Percentiles rank a stretch among this genome's conserved stretches.
These are phyloP conservation scores for Trichoderma oligosporum DNA, from an alignment of 2,329 filamentous ascomycete genomes.

Conservation along the genomic window DNA sequence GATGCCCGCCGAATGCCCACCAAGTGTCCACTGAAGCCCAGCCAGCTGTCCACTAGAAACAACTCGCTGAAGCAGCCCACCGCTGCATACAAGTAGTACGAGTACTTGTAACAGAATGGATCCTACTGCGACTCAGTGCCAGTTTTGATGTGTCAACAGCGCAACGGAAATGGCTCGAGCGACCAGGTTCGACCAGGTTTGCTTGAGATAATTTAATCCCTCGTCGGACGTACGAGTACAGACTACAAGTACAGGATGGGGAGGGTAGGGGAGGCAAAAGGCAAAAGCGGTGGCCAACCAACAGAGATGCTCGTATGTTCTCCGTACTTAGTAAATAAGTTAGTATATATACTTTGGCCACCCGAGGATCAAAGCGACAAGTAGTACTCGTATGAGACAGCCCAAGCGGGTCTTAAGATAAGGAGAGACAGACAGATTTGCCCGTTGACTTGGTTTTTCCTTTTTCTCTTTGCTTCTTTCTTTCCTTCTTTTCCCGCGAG, in stretches of 20 bases:
- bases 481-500: background rate
- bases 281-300: constrained; percentile 8
- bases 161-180: constrained; percentile 13
- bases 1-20: background rate
- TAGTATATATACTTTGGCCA: background rate
- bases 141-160: constrained; percentile 24
- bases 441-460: too few species aligned
- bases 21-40: background rate
- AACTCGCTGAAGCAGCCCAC: constrained; percentile 7
- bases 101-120: too few species aligned
- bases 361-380: background rate
- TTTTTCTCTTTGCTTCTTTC: too few species aligned
- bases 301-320: constrained; percentile 4
- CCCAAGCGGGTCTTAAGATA: too few species aligned
- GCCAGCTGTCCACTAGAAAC: background rate
- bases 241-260: too few species aligned
- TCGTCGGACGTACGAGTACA: constrained; percentile 9
- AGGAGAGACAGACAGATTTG: too few species aligned
- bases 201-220: constrained; percentile 19
- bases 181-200: constrained; percentile 12
- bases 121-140: constrained; percentile 12
- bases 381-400: background rate
- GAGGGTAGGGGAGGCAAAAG: too few species aligned
- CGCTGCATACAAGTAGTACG: background rate
- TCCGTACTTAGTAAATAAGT: background rate